Evolutionary conservation across 2,329 filamentous ascomycete genomes (phyloP), one percentile per base, ranked within the genome.

Genomic region (Cordyceps tenuipes): DNA sequence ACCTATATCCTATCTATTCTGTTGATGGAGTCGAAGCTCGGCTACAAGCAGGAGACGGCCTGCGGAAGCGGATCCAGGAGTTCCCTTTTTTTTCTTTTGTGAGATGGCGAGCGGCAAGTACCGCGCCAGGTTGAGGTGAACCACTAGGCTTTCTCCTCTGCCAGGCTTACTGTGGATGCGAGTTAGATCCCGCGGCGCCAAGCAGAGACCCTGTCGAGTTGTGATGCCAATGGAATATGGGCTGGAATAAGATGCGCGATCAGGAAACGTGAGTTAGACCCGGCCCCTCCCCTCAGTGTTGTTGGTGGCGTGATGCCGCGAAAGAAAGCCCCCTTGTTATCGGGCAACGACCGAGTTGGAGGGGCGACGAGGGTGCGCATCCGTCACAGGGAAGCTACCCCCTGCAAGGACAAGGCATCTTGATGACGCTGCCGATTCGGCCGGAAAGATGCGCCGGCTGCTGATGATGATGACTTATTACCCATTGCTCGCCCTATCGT

Each of bases 341-440:
- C 52, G 52, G 52, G 52, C 52, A 55, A 55, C 41, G 52, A 55
- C 52, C 52, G 52, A 55, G 41, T 46, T 31, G 39, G 44, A 47
- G 19, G 44, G 15, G 48, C 34, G 34, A 36, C 34, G 34, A 36
- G 34, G 39, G n/a, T 46, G n/a, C n/a, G n/a, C 46, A 29, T 6
- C 29, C 29, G 7, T 3, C 34, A 53, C 15, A 26, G 36, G 17
- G 19, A 1, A 10, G 19, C 19, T 9, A 53, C 15, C 29, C 29
- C 51, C 51, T 43, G 34, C 34, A 17, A 10, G 23, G 39, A 54
- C 48, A 49, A 26, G 23, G 23, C 13, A 34, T 53, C 26, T 53
- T 17, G 34, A 26, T 39, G 19, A 13, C 34, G 12, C 49, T 36
- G 49, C 31, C 34, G 31, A 39, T n/a, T 52, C 50, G 50, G 19